A percentile compares a stretch with the other conserved stretches of the same genome.
Conservation (phyloP, 2,329 filamentous ascomycete genomes). For the Colletotrichum agaves region DNA sequence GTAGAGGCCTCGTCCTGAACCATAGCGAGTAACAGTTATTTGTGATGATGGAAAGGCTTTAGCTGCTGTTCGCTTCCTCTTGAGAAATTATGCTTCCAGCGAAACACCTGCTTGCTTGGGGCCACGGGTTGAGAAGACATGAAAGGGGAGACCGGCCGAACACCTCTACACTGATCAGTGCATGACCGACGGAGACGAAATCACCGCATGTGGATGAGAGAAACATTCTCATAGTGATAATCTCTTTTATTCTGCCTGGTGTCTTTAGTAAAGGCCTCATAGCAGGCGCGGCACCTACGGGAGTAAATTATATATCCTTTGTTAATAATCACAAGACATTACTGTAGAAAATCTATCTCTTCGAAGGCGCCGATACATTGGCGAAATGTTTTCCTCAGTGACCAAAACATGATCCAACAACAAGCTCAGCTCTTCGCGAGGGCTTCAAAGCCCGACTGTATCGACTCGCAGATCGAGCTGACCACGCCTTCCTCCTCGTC, state of each 20-base stretch:
- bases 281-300: not conserved
- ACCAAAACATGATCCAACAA: no score
- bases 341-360: no score
- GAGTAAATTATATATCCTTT: not conserved
- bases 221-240: no score
- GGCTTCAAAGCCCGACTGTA: conserved; percentile 27
- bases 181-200: not conserved
- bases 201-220: not conserved
- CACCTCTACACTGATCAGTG: not conserved
- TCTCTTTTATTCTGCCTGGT: not conserved
- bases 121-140: not conserved
- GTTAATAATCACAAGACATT: no score
- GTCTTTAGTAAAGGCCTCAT: not conserved
- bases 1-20: no score
- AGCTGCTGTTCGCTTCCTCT: not conserved
- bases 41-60: no score
- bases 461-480: conserved; percentile 26
- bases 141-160: not conserved
- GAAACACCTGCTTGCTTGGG: not conserved
- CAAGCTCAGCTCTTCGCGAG: not conserved
- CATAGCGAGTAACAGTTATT: no score
- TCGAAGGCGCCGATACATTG: no score
- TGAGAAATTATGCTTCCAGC: not conserved
- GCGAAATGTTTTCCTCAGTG: no score
- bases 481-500: conserved; percentile 42